These are phyloP conservation scores for Hemisphaericaspora lyxosophila DNA, from an alignment of 1,139 yeast species.

Conservation along the genomic window DNA sequence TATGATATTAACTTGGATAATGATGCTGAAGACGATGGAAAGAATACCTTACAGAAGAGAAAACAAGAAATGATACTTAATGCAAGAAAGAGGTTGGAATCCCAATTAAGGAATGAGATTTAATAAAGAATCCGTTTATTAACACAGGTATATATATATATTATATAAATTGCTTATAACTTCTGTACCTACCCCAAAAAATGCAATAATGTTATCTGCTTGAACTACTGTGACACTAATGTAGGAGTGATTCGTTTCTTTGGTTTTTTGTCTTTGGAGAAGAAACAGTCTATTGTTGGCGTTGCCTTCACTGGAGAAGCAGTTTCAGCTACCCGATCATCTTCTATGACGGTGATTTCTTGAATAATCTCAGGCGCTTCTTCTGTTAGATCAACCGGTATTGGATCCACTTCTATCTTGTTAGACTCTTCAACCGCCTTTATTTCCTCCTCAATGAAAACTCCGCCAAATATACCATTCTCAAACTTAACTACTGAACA, in stretches of 20 bases:
- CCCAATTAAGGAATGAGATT: slow-evolving; percentile 30
- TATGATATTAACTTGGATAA: slow-evolving; percentile 29
- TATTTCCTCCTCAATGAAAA: slow-evolving; percentile 7
- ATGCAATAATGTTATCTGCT: slow-evolving; percentile 10
- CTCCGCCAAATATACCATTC: slow-evolving; percentile 52
- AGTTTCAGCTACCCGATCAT: not conserved
- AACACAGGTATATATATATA: not conserved
- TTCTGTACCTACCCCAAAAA: not conserved
- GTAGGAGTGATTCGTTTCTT: slow-evolving; percentile 50
- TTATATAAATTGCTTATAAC: not conserved
- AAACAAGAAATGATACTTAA: slow-evolving; percentile 45
- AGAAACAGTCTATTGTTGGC: slow-evolving; percentile 16
- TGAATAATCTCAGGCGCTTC: slow-evolving; percentile 1
- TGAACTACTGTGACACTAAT: slow-evolving; percentile 21
- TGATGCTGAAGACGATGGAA: slow-evolving; percentile 18
- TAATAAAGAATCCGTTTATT: not conserved
- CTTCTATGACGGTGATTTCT: slow-evolving; percentile 1
- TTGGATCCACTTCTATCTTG: slow-evolving; percentile 8
- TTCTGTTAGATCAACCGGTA: too few relatives aligned
- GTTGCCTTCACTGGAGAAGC: slow-evolving; percentile 4
- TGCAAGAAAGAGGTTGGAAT: slow-evolving; percentile 43
- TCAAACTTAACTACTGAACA: slow-evolving; percentile 67
- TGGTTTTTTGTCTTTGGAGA: slow-evolving; percentile 23
- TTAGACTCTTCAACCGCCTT: slow-evolving; percentile 7
- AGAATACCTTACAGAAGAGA: slow-evolving; percentile 24